A percentile compares a stretch with the other conserved stretches of the same genome.
Conservation (phyloP, 139 green algal genomes). For the Chlorella sp. region DNA sequence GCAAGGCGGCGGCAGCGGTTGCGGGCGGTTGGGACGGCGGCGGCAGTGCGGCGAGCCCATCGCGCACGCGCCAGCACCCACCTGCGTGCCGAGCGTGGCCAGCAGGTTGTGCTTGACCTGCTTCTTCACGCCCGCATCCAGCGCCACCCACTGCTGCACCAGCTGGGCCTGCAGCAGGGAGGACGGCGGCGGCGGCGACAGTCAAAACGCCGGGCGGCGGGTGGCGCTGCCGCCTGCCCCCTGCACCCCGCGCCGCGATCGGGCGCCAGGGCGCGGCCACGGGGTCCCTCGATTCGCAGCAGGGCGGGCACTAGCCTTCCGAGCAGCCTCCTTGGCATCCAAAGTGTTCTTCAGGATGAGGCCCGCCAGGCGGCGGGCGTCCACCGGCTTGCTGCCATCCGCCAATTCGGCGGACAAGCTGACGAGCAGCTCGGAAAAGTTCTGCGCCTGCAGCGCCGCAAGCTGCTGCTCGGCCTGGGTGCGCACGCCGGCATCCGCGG, state of each 20-base stretch:
- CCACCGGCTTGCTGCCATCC: constrained; percentile 71
- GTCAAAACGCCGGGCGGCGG: too few relatives aligned
- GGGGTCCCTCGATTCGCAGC: too few relatives aligned
- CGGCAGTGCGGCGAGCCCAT: too few relatives aligned
- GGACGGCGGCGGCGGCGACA: neutral
- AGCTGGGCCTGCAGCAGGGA: constrained; percentile 62
- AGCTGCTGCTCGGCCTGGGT: constrained; percentile 84
- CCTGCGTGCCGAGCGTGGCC: constrained; percentile 69
- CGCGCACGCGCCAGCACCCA: constrained; percentile 11
- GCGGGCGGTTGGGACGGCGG: neutral
- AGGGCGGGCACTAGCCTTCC: constrained; percentile 54
- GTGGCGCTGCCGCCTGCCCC: neutral
- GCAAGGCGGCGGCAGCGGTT: constrained; percentile 26
- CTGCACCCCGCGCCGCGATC: neutral
- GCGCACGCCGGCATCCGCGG: constrained; percentile 69
- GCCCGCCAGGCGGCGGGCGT: constrained; percentile 84
- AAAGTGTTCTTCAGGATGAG: constrained; percentile 97
- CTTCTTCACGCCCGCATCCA: constrained; percentile 68
- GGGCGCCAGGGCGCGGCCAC: too few relatives aligned
- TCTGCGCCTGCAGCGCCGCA: constrained; percentile 74
- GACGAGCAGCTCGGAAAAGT: constrained; percentile 80
- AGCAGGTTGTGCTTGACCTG: constrained; percentile 86
- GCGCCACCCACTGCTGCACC: constrained; percentile 70
- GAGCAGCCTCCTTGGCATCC: constrained; percentile 81
- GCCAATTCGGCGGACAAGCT: constrained; percentile 82